Evolutionary conservation across 163 green algal genomes (phyloP), one percentile per base, ranked within the genome.

Genomic region (Scenedesmus sp.): DNA sequence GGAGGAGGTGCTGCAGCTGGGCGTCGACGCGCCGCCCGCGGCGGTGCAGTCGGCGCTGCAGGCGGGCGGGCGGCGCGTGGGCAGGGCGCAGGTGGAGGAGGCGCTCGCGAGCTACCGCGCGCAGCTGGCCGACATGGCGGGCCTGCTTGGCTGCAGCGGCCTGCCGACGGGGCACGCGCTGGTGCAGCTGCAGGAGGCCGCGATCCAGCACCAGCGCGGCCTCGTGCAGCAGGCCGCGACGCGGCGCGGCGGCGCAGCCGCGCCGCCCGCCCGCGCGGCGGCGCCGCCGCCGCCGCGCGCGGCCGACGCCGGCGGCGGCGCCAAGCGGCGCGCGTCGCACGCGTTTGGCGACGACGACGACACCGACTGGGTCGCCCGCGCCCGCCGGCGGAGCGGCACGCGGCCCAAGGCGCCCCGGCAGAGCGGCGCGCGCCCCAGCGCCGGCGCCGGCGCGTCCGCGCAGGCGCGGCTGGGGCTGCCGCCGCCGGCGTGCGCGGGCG

Each of bases 71-170:
- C 29, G 45, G 13, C 22, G 60, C 13, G 60, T 74, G 28, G 14
- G 28, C 22, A 36, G 9, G 2, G 22, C 26, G 15, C 31, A 33
- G 7, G 64, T 74, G 2, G 3, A 24, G 20, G 45, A 74, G 14
- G 28, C 60, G 45, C 9, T 74, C 28, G 15, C 51, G 26, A n/a
- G 17, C 9, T 74, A 62, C 45, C 15, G 20, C 24, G 45, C 60
- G 44, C 64, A 74, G 64, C 51, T 74, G 28, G 39, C 34, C 4
- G 24, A 36, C 20, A 74, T 74, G 64, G 64, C 64, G n/a, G 45
- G 26, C 10, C 17, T 62, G 3, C 18, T 24, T 18, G 47, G 64
- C 24, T 47, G 33, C 17, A 10, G 29, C 44, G 60, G 44, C 42
- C 29, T 47, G 20, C 26, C 24, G 28, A 0, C 5, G 18, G 42